Conservation (phyloP, 164 flowering plant genomes). For the Stephania yunnanensis region DNA sequence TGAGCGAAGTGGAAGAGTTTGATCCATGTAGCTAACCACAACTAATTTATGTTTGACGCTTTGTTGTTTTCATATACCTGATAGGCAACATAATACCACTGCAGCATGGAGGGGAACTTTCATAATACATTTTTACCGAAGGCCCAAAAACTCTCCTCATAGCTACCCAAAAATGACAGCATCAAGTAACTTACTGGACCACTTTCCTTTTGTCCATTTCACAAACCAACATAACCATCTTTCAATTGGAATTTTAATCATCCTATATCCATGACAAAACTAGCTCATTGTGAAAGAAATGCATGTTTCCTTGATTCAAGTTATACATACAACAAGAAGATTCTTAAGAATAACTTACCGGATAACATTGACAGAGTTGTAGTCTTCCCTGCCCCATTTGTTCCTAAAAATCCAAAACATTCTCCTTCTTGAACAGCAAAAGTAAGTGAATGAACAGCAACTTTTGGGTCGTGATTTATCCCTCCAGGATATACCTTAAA, state of each 20-base stretch:
- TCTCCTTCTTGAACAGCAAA: constrained; percentile 95
- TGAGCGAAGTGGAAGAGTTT: too few species aligned
- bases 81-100: too few species aligned
- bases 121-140: too few species aligned
- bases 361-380: constrained; percentile 91
- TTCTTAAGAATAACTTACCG: constrained; percentile 34
- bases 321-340: neutral
- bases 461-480: constrained; percentile 39
- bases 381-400: constrained; percentile 99
- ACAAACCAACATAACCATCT: neutral
- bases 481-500: constrained; percentile 81
- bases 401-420: constrained; percentile 97
- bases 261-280: neutral
- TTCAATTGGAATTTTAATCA: neutral
- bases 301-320: neutral
- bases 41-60: too few species aligned
- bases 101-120: too few species aligned
- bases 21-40: too few species aligned
- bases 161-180: neutral
- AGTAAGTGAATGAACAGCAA: constrained; percentile 85
- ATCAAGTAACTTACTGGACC: neutral
- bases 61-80: too few species aligned
- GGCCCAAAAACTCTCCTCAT: too few species aligned
- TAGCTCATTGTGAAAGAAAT: neutral
- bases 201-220: too few species aligned